Conservation (phyloP, 1,139 yeast genomes). For the Magnusiomyces ingens region DNA sequence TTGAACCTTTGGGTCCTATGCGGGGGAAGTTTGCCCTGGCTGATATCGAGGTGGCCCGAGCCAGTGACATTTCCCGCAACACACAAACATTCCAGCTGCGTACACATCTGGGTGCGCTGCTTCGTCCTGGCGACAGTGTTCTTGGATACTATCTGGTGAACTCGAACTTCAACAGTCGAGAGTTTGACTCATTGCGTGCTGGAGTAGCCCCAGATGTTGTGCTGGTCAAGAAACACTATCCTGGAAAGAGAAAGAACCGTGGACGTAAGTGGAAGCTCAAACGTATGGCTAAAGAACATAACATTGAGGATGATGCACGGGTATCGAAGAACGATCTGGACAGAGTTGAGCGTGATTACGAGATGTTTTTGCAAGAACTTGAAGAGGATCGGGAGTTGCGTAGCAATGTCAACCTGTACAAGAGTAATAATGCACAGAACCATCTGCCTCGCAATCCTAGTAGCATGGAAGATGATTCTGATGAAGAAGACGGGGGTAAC, state of each 20-base stretch:
- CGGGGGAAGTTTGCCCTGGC: conserved; percentile 81
- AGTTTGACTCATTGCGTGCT: conserved; percentile 66
- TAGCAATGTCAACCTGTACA: conserved; percentile 82
- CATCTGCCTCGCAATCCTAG: conserved; percentile 5
- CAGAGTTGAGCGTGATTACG: conserved; percentile 92
- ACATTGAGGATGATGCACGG: conserved; percentile 66
- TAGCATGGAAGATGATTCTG: conserved; percentile 12
- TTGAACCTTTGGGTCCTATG: conserved; percentile 84
- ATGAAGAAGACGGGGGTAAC: conserved; percentile 4
- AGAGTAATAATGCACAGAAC: conserved; percentile 38
- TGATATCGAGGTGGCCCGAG: conserved; percentile 82
- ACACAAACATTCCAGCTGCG: conserved; percentile 75
- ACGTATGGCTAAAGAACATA: conserved; percentile 96
- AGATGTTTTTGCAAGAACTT: conserved; percentile 89
- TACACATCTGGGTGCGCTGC: conserved; percentile 85
- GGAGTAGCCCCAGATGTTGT: conserved; percentile 71
- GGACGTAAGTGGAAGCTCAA: conserved; percentile 91
- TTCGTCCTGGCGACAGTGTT: conserved; percentile 94
- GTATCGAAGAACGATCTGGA: conserved; percentile 84
- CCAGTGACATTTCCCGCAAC: conserved; percentile 76
- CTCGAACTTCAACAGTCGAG: conserved; percentile 77
- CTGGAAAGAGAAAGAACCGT: conserved; percentile 66
- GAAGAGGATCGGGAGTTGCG: conserved; percentile 96
- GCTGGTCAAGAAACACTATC: conserved; percentile 83
- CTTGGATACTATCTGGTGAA: conserved; percentile 82